Evolutionary conservation across 805 yeast species (phyloP), one percentile per base, ranked within the genome.

Genomic region (Tetrapisispora arboricola): DNA sequence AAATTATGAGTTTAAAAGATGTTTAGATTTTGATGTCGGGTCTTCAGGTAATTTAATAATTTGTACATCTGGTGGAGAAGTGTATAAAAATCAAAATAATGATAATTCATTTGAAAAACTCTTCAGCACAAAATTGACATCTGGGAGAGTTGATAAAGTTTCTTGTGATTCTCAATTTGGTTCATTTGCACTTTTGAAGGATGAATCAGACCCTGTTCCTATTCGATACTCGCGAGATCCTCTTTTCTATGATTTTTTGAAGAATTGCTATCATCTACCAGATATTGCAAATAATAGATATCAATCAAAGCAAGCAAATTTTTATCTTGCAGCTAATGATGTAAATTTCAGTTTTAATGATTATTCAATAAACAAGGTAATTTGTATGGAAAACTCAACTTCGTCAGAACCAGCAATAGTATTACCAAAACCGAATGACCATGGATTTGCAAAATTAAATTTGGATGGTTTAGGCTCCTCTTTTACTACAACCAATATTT

Each of bases 21-120:
- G 61, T 32, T 21, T 51, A 4, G 94, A 85, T 60, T 71, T 83
- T 25, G 90, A 79, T 51, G 68, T 80, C 33, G 73, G 82, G 2
- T 65, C 61, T 15, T 83, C 80, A 51, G 94, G 94, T 0, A 76
- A 84, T 0, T 57, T 84, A 2, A 64, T 87, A 1, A 55, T 88
- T 1, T 73, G 82, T 46, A 80, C 92, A 0, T 58, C 66, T 17
- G 76, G 77, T 37, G 96, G 96, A 0, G 71, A 80, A 18, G 84
- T 75, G 0, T 85, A 73, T 49, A 64, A 66, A 18, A 41, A 48
- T 5, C 13, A 32, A 6, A 29, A 36, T 19, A 11, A 36, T 9
- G 48, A 38, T 22, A 26, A 26, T 18, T 24, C 43, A 6, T 45
- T 54, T 41, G 47, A 55, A 44, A 47, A 47, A 40, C 39, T 54